phyloP scores from a whole-genome alignment of 371 early-diverging fungal species.

The Mortierella polycephala region DNA sequence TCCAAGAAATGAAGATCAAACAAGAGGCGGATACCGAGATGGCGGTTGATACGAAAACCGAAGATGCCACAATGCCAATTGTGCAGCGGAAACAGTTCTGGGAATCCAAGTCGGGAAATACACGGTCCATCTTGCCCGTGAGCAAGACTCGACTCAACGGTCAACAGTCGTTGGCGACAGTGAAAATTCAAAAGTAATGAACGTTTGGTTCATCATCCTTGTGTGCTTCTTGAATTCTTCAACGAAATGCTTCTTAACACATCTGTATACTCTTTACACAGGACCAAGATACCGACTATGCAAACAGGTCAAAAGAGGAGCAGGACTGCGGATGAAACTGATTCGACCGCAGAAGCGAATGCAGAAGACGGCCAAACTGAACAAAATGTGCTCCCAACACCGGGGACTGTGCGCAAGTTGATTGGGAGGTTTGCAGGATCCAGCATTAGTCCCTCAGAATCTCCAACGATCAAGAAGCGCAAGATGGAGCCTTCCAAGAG shows the following conservation, averaged over 20 bases:
- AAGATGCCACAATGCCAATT: slow-evolving; percentile 21
- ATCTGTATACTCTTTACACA: not conserved
- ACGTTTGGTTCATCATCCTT: not conserved
- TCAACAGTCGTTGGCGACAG: not conserved
- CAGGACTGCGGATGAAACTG: slow-evolving; percentile 10
- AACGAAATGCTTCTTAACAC: not conserved
- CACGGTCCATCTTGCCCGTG: slow-evolving; percentile 24
- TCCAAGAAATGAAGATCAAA: slow-evolving; percentile 3
- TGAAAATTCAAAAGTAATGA: not conserved
- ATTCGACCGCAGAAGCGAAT: slow-evolving; percentile 7
- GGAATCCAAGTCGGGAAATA: slow-evolving; percentile 30
- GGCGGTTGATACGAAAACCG: slow-evolving; percentile 5
- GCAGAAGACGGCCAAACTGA: slow-evolving; percentile 7
- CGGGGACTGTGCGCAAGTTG: slow-evolving; percentile 42
- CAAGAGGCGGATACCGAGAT: slow-evolving; percentile 2
- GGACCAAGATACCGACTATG: not conserved
- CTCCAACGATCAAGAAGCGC: slow-evolving; percentile 29
- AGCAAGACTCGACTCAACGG: slow-evolving; percentile 15
- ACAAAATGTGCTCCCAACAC: slow-evolving; percentile 17
- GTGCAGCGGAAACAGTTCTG: slow-evolving; percentile 38
- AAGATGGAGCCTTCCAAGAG: slow-evolving; percentile 18
- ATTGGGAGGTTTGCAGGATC: slow-evolving; percentile 48
- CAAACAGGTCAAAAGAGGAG: slow-evolving; percentile 20
- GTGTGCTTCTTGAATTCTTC: not conserved
- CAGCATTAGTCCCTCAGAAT: slow-evolving; percentile 18